Evolutionary conservation across 106 monocot genomes (phyloP).

Genomic region (Platanthera guangdongensis): DNA sequence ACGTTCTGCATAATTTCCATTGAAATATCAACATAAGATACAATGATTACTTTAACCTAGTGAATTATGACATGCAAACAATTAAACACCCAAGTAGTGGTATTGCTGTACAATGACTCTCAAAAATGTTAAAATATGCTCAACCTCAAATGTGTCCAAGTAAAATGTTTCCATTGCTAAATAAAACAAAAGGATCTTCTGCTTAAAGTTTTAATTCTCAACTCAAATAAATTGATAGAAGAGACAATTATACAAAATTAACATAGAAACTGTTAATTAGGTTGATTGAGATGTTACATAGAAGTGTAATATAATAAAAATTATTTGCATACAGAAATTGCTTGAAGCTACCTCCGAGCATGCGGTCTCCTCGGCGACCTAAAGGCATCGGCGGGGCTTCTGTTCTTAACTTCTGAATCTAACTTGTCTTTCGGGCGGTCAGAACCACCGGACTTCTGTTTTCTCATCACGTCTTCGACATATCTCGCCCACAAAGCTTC

Average conservation of each 20-base stretch:
- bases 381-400: not conserved
- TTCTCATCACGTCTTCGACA: conserved; percentile 43
- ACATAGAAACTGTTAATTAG: not conserved
- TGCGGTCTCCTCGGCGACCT: conserved; percentile 18
- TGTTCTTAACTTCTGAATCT: conserved; percentile 32
- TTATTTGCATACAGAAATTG: not conserved
- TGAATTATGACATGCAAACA: too few species aligned
- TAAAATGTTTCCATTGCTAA: too few species aligned
- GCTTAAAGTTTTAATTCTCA: too few species aligned
- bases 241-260: not conserved
- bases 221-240: not conserved
- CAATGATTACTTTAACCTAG: too few species aligned
- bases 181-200: too few species aligned
- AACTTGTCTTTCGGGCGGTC: conserved; percentile 32
- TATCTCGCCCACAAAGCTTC: conserved; percentile 64
- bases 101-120: too few species aligned
- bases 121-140: too few species aligned
- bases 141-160: too few species aligned
- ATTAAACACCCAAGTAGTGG: too few species aligned
- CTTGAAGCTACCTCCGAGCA: conserved; percentile 10
- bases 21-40: too few species aligned
- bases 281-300: not conserved
- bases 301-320: not conserved
- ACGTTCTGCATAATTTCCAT: too few species aligned
- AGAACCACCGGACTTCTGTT: conserved; percentile 19